Base-by-base conservation (phyloP, 805 yeast species). In the Wickerhamiella hasegawae region DNA sequence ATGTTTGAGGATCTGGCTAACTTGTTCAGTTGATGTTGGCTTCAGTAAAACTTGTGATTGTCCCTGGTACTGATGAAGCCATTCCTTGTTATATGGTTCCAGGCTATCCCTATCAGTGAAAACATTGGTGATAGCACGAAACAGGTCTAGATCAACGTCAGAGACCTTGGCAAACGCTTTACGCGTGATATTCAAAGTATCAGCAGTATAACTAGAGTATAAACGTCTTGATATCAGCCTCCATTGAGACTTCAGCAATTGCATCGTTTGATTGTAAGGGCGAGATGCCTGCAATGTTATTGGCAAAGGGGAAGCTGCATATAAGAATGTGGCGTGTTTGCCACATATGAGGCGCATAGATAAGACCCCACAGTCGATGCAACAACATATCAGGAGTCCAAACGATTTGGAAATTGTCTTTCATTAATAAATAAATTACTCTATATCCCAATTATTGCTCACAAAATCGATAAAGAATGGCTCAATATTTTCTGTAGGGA, bases 1-100 rank as follows among this genome's bases (percentile, higher is more conserved):
- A 58, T 83, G 77, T 53, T 71, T 73, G 51, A 87, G 52, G 42
- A 87, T 81, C 46, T 71, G 51, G 2, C 85, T 66, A 14, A 87
- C 76, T 55, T 85, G 85, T 42, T 76, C 73, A 2, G 82, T 71
- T 11, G 79, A 68, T 48, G 74, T 77, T 25, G 97, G 97, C 55
- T 77, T 81, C 44, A 85, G 63, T 1, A 83, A 84, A 20, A 87
- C 53, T 47, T 69, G 63, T 0, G 94, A 75, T 51, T 79, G 82
- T n/a, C 97, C 97, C 41, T 71, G 67, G 58, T 84, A 85, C 58
- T 85, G 85, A 51, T 81, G 68, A 94, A 83, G 85, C 83, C 92
- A 80, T 56, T 85, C 97, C 54, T 79, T 87, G 51, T 85, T 87
- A 66, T 61, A 81, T 40, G 69, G 69, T 16, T 68, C 62, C 28